These are phyloP conservation scores for Coemansia sp. DNA, from an alignment of 371 early-diverging fungal species.

Conservation along the genomic window DNA sequence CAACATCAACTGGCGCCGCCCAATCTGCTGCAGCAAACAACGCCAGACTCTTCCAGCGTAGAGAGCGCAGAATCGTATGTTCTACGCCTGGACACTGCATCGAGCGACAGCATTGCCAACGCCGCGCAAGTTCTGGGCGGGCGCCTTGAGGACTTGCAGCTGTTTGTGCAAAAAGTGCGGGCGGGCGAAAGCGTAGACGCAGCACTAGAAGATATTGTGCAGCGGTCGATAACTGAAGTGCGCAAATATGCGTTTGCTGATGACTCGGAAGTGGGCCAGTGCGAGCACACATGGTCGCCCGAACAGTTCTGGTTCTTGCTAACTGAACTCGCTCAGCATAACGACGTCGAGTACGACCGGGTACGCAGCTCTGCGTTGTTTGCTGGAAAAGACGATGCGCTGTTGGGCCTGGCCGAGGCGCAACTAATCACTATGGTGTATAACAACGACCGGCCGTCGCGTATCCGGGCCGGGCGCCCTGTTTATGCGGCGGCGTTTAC, in stretches of 20 bases:
- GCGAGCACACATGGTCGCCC: constrained; percentile 47
- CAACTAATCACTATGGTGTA: constrained; percentile 76
- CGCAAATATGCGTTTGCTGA: constrained; percentile 81
- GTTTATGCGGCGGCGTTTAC: constrained; percentile 75
- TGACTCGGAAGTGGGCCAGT: constrained; percentile 57
- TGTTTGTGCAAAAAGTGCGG: constrained; percentile 80
- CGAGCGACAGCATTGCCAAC: constrained; percentile 56
- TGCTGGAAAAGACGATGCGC: constrained; percentile 70
- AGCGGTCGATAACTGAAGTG: constrained; percentile 75
- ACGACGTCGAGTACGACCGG: constrained; percentile 71
- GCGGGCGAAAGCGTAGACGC: constrained; percentile 67
- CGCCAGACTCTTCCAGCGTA: no score
- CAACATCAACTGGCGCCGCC: constrained; percentile 43
- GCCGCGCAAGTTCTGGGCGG: constrained; percentile 79
- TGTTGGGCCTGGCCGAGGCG: constrained; percentile 82
- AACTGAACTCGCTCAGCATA: constrained; percentile 36
- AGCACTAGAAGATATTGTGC: constrained; percentile 78
- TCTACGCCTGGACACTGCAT: constrained; percentile 27
- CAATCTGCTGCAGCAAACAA: constrained; percentile 1
- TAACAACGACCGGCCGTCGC: constrained; percentile 75
- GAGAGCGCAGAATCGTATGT: constrained; percentile 2
- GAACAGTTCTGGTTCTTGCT: constrained; percentile 54
- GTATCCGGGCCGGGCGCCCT: constrained; percentile 78
- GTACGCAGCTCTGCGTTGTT: constrained; percentile 75
- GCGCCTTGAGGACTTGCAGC: constrained; percentile 82